Conservation (phyloP, 2,329 filamentous ascomycete species). For the Nemania abortiva region DNA sequence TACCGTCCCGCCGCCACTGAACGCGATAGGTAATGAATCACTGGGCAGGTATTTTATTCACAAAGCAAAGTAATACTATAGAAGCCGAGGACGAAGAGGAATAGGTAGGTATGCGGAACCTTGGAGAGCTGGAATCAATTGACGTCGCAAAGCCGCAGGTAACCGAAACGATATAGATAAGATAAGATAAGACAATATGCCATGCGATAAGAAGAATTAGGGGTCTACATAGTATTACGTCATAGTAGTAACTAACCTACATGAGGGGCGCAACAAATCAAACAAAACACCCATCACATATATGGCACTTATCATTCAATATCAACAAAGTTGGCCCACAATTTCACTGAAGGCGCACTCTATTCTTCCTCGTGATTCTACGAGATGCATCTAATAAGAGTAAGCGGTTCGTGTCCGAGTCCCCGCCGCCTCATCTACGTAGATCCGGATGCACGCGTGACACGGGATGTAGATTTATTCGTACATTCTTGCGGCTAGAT, state of each 20-base stretch:
- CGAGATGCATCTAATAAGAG: background rate
- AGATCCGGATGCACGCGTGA: too few relatives aligned
- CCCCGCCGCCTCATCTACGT: background rate
- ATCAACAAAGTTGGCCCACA: background rate
- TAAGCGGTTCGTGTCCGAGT: background rate
- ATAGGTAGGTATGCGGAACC: too few relatives aligned
- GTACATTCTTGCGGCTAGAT: background rate
- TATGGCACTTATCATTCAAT: too few relatives aligned
- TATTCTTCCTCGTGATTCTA: conserved; percentile 3
- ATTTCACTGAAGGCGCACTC: conserved; percentile 17
- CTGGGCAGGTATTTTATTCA: too few relatives aligned
- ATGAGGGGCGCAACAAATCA: background rate
- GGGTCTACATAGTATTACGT: conserved; percentile 9
- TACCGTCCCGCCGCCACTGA: too few relatives aligned
- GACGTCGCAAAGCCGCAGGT: background rate
- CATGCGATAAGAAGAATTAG: background rate
- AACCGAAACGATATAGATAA: background rate
- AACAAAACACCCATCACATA: background rate
- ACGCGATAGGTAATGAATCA: too few relatives aligned
- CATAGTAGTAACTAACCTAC: background rate
- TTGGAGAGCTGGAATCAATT: too few relatives aligned
- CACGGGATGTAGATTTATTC: too few relatives aligned
- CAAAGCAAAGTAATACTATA: too few relatives aligned
- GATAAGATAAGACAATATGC: background rate
- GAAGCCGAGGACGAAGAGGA: too few relatives aligned